Evolutionary conservation across 176 grass and related monocot genomes (phyloP), one percentile per base, ranked within the genome.

Genomic region (Oryza australiensis): DNA sequence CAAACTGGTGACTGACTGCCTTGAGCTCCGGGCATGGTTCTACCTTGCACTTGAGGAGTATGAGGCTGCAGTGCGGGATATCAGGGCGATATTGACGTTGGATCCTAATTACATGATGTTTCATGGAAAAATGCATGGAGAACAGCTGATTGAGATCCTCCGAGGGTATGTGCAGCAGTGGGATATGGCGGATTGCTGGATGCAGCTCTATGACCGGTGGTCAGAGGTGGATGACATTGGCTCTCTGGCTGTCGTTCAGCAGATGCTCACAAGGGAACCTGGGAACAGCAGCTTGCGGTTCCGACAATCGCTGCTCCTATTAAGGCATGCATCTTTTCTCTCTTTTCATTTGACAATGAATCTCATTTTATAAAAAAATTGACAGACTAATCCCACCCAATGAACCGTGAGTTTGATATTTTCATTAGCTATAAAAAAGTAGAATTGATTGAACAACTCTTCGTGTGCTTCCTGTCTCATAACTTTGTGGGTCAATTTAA

Each of bases 121-220:
- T 73, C 90, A 95, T 23, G 90, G 92, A 51, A 98, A 84, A 78
- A 72, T 98, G 78, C 96, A 93, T 26, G 96, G 90, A 34, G 96
- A 95, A 8, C 93, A 91, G 33, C 75, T 98, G 72, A 90, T 98
- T 5, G 96, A 95, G 80, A 79, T 87, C 29, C 91, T 98, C 40
- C 74, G 83, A 34, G 92, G 90, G 14, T 80, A 88, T 9, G 77
- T 95, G 67, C 85, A 90, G 87, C 90, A 93, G 23, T 88, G 90
- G 96, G 93, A 98, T 78, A 93, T 93, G 96, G 96, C 93, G 0
- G 96, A 98, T 72, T 98, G 96, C 76, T 98, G 96, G 96, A 91
- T 98, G 96, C 90, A 88, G 87, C 93, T 98, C 26, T 98, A 95
- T 33, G 96, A 95, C 33, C 74, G 96, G 59, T 98, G 96, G 96